Percentiles rank a stretch among this genome's conserved stretches.
Conservation (phyloP, 1,284 basidiomycete species). For the Chalciporus sp. region DNA sequence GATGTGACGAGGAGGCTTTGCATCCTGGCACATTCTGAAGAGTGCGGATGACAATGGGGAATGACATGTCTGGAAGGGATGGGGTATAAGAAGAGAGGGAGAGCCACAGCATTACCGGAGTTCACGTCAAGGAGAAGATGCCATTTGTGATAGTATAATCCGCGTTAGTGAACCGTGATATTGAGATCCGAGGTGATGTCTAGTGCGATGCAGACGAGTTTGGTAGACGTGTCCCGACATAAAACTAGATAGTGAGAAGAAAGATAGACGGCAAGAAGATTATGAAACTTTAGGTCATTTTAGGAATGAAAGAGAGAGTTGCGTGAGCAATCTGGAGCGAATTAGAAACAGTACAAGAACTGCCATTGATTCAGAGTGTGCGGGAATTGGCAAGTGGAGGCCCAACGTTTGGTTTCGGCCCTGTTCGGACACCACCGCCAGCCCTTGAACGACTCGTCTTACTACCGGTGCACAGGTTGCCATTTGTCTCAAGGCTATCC, state of each 20-base stretch:
- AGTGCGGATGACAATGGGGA: slow-evolving; percentile 17
- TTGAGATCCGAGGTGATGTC: slow-evolving; percentile 43
- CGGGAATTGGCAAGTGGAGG: slow-evolving; percentile 4
- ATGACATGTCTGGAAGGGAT: slow-evolving; percentile 14
- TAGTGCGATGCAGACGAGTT: slow-evolving; percentile 38
- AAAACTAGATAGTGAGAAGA: slow-evolving; percentile 27
- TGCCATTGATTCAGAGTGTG: slow-evolving; percentile 1
- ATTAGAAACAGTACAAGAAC: slow-evolving; percentile 11
- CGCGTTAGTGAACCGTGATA: slow-evolving; percentile 21
- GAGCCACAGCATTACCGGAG: slow-evolving; percentile 36
- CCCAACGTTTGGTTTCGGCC: background rate
- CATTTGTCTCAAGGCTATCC: too few species aligned
- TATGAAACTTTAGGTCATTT: slow-evolving; percentile 39
- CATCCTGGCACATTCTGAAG: slow-evolving; percentile 32
- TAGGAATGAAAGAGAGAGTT: slow-evolving; percentile 35
- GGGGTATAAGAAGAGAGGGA: slow-evolving; percentile 34
- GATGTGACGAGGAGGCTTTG: slow-evolving; percentile 24
- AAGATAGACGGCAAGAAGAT: slow-evolving; percentile 18
- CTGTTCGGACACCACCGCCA: background rate
- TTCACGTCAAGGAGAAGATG: slow-evolving; percentile 38
- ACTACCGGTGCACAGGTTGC: too few species aligned
- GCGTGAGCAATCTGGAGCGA: slow-evolving; percentile 23
- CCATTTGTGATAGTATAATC: slow-evolving; percentile 38
- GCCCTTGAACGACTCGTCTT: too few species aligned
- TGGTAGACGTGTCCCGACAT: slow-evolving; percentile 41